phyloP scores from a whole-genome alignment of 345 rosid genomes.

The Cardamine chenopodiifolia region DNA sequence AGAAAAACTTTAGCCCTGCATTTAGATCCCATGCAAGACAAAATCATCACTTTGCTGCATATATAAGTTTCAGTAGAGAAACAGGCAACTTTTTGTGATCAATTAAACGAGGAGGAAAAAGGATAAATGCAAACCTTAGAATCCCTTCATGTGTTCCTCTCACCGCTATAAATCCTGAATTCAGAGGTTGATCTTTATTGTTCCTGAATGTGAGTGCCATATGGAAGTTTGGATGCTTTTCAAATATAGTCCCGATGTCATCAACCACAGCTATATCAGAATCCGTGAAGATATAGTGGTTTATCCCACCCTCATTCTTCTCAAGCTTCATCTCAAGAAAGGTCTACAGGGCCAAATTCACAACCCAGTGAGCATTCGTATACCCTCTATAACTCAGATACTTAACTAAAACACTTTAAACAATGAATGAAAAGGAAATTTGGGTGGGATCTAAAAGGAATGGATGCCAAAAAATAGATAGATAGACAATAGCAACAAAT shows the following conservation, averaged over 20 bases:
- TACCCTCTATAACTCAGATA: background rate
- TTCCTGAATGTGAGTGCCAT: constrained; percentile 90
- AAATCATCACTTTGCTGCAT: background rate
- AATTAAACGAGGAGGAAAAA: constrained; percentile 10
- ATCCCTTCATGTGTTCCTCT: constrained; percentile 83
- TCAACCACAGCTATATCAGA: constrained; percentile 84
- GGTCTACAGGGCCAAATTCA: constrained; percentile 46
- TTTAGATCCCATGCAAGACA: background rate
- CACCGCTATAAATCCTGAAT: constrained; percentile 93
- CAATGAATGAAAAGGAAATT: background rate
- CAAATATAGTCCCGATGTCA: constrained; percentile 66
- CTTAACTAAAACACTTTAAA: background rate
- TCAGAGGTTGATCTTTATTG: constrained; percentile 91
- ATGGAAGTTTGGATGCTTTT: constrained; percentile 60
- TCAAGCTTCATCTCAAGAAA: constrained; percentile 67
- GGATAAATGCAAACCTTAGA: constrained; percentile 53
- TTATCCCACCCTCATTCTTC: constrained; percentile 49
- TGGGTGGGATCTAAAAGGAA: background rate
- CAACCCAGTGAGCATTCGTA: background rate
- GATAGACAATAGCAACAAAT: constrained; percentile 20
- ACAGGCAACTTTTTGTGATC: background rate
- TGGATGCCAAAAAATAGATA: constrained; percentile 7
- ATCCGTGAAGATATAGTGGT: constrained; percentile 83
- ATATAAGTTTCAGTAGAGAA: background rate
- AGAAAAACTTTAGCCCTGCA: constrained; percentile 83